Percentiles rank a stretch among this genome's conserved stretches.
Evolutionary conservation across 306 rosid species (phyloP).

Genomic region (Begonia loranthoides): DNA sequence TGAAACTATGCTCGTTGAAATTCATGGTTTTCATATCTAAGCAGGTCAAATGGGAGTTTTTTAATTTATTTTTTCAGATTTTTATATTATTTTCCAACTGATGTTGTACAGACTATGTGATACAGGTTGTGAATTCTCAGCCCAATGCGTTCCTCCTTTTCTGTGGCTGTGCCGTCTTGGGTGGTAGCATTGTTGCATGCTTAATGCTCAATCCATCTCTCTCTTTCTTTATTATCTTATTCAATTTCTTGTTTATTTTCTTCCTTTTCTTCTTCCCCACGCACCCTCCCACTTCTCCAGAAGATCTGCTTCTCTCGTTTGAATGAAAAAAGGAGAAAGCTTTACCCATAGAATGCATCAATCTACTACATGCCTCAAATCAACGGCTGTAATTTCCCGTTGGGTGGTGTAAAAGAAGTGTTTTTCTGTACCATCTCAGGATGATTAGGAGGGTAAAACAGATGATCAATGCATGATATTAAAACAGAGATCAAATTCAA

Average conservation of each 20-base stretch:
- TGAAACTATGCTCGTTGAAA: too few species aligned
- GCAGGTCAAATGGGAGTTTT: too few species aligned
- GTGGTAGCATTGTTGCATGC: constrained; percentile 21
- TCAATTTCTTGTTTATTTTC: neutral
- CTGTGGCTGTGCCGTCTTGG: constrained; percentile 90
- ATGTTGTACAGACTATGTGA: neutral
- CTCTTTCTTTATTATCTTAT: constrained; percentile 6
- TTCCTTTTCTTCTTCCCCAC: constrained; percentile 11
- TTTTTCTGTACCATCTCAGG: too few species aligned
- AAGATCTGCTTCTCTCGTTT: constrained; percentile 16
- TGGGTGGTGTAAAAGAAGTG: too few species aligned
- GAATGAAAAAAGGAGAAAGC: constrained; percentile 1
- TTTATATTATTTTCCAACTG: neutral
- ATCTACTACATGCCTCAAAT: constrained; percentile 1
- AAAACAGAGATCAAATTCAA: too few species aligned
- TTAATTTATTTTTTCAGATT: neutral
- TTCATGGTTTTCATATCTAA: too few species aligned
- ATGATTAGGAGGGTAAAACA: too few species aligned
- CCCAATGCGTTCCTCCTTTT: constrained; percentile 17
- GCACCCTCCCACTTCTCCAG: constrained; percentile 19
- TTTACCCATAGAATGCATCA: constrained; percentile 18
- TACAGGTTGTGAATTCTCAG: too few species aligned
- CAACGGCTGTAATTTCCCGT: too few species aligned
- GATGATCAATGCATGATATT: too few species aligned
- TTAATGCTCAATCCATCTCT: constrained; percentile 41